Evolutionary conservation across 2,329 filamentous ascomycete genomes (phyloP).

Genomic region (Neopestalotiopsis clavispora): DNA sequence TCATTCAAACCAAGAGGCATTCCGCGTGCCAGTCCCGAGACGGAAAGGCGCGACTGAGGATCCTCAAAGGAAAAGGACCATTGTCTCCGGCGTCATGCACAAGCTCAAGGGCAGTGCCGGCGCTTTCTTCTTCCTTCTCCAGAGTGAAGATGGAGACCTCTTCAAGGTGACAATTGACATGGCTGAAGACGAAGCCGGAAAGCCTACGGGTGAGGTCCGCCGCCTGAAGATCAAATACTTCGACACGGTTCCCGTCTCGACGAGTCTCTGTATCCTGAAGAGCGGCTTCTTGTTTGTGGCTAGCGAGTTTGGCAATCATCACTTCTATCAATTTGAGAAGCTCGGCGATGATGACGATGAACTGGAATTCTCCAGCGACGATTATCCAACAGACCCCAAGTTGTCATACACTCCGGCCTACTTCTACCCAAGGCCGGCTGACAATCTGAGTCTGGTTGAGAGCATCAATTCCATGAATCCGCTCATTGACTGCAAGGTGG

Average conservation of each 20-base stretch:
- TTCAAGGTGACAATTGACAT: constrained; percentile 97
- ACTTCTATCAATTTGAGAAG: constrained; percentile 97
- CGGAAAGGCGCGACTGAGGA: constrained; percentile 89
- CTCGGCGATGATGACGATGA: constrained; percentile 95
- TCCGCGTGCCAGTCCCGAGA: constrained; percentile 87
- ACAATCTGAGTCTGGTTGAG: constrained; percentile 86
- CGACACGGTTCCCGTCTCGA: constrained; percentile 89
- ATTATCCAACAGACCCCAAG: constrained; percentile 77
- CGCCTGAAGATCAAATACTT: constrained; percentile 96
- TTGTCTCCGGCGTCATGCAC: constrained; percentile 94
- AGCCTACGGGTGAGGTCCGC: constrained; percentile 80
- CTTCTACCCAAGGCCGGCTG: constrained; percentile 78
- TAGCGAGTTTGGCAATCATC: constrained; percentile 89
- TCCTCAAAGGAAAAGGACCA: constrained; percentile 84
- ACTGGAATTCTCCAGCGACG: constrained; percentile 81
- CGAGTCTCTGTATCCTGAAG: constrained; percentile 89
- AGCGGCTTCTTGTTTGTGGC: constrained; percentile 94
- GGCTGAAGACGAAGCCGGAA: constrained; percentile 78
- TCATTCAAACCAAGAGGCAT: constrained; percentile 92
- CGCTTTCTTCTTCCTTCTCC: constrained; percentile 95
- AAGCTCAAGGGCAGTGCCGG: constrained; percentile 82
- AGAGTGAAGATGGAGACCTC: constrained; percentile 96
- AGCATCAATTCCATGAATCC: constrained; percentile 90
- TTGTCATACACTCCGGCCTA: constrained; percentile 79
- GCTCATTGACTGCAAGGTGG: constrained; percentile 87